Conservation (phyloP, 805 yeast species). For the Maudiozyma saulgeensis region DNA sequence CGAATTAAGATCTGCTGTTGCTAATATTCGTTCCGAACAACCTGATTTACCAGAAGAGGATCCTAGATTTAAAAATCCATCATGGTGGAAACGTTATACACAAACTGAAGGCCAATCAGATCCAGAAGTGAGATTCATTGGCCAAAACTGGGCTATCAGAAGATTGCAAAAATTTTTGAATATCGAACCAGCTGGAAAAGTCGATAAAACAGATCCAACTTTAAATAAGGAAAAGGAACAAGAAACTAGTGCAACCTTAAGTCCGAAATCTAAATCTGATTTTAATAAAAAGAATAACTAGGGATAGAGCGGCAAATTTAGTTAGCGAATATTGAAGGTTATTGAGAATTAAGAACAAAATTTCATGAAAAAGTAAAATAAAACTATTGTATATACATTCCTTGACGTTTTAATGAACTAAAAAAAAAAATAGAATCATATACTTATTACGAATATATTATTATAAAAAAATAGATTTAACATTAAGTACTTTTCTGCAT, state of each 20-base stretch:
- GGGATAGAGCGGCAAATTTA: too few relatives aligned
- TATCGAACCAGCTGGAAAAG: constrained; percentile 13
- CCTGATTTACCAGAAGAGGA: constrained; percentile 52
- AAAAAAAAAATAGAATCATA: not conserved
- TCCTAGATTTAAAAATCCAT: constrained; percentile 52
- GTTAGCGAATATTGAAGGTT: not conserved
- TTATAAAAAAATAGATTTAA: not conserved
- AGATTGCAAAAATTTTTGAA: constrained; percentile 45
- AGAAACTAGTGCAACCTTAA: not conserved
- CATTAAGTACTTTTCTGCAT: constrained; percentile 10
- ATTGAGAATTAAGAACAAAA: not conserved
- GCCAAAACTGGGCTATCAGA: constrained; percentile 75
- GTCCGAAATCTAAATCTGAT: not conserved
- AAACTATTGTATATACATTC: not conserved
- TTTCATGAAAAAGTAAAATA: not conserved
- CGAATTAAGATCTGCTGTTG: constrained; percentile 54
- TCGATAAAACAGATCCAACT: not conserved
- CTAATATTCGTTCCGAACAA: constrained; percentile 33
- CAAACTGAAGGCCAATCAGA: constrained; percentile 54
- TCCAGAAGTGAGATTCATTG: constrained; percentile 61
- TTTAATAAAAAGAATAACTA: not conserved
- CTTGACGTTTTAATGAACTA: not conserved
- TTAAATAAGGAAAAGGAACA: constrained; percentile 1
- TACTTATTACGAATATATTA: not conserved
- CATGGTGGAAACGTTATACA: constrained; percentile 69